Percentiles rank a stretch among this genome's conserved stretches.
Evolutionary conservation across 2,329 filamentous ascomycete genomes (phyloP).

Genomic region (Akanthomyces muscarius): DNA sequence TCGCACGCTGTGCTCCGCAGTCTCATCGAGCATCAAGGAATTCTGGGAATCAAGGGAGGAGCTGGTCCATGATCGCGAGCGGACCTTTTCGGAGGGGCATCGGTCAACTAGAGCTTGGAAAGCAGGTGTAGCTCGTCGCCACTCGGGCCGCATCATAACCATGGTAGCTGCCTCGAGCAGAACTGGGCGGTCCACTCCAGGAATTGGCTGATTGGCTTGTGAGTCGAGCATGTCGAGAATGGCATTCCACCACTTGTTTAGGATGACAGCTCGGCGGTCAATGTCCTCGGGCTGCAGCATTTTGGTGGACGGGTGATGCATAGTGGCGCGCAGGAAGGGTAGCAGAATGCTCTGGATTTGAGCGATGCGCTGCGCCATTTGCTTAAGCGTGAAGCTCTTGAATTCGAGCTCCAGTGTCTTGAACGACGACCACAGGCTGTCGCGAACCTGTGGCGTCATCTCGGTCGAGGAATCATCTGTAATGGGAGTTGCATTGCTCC

Average conservation of each 20-base stretch:
- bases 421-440: slow-evolving; percentile 54
- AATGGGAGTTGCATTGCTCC: slow-evolving; percentile 30
- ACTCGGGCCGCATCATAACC: slow-evolving; percentile 86
- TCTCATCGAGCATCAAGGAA: slow-evolving; percentile 51
- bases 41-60: slow-evolving; percentile 64
- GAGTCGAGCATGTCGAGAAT: slow-evolving; percentile 79
- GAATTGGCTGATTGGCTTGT: slow-evolving; percentile 62
- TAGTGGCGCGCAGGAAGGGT: slow-evolving; percentile 71
- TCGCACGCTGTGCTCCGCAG: slow-evolving; percentile 81
- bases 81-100: slow-evolving; percentile 42
- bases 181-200: slow-evolving; percentile 76
- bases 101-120: slow-evolving; percentile 61
- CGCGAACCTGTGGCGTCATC: slow-evolving; percentile 41
- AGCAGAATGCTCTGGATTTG: slow-evolving; percentile 68
- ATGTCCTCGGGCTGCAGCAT: slow-evolving; percentile 72
- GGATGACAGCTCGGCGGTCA: slow-evolving; percentile 71
- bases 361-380: slow-evolving; percentile 67
- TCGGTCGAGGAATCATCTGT: slow-evolving; percentile 46
- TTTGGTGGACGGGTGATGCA: slow-evolving; percentile 61
- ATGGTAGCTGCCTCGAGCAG: slow-evolving; percentile 74
- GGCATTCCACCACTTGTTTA: slow-evolving; percentile 88
- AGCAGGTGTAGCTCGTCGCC: slow-evolving; percentile 68
- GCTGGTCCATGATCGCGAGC: slow-evolving; percentile 43
- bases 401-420: slow-evolving; percentile 48
- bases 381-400: slow-evolving; percentile 64